These are phyloP conservation scores for Camellia oleifera DNA, from an alignment of 179 eudicot species.

Conservation along the genomic window DNA sequence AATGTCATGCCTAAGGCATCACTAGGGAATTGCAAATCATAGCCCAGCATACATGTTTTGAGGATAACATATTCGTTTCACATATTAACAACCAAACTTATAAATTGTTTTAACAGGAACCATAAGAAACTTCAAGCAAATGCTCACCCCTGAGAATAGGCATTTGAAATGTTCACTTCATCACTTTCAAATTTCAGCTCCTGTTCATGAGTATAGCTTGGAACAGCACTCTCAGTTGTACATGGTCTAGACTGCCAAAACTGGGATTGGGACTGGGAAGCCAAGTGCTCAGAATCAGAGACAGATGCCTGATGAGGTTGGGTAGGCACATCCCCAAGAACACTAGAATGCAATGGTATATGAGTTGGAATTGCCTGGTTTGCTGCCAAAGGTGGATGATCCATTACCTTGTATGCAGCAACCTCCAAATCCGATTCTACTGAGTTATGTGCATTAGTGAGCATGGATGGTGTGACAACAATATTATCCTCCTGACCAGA, in stretches of 20 bases:
- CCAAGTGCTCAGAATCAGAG: constrained; percentile 41
- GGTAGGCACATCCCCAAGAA: constrained; percentile 17
- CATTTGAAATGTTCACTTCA: constrained; percentile 50
- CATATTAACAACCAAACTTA: background rate
- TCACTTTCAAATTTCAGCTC: constrained; percentile 36
- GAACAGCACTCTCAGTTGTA: constrained; percentile 37
- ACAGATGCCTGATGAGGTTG: constrained; percentile 36
- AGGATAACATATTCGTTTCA: background rate
- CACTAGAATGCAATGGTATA: constrained; percentile 37
- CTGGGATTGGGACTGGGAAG: constrained; percentile 35
- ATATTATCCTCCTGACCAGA: constrained; percentile 47
- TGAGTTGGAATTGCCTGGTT: constrained; percentile 36
- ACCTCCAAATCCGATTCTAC: constrained; percentile 45
- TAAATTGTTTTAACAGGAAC: constrained; percentile 9
- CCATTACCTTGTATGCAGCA: constrained; percentile 38
- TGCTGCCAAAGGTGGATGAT: constrained; percentile 33
- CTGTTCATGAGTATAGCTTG: constrained; percentile 30
- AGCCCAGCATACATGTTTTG: background rate
- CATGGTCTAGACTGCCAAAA: constrained; percentile 31
- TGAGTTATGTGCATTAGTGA: constrained; percentile 37
- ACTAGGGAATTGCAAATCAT: constrained; percentile 12
- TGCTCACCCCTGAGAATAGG: constrained; percentile 78
- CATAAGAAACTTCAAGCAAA: constrained; percentile 11
- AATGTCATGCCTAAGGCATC: background rate
- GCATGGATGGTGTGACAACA: constrained; percentile 33